Conservation (phyloP, 345 rosid genomes). For the Bruguiera parviflora region DNA sequence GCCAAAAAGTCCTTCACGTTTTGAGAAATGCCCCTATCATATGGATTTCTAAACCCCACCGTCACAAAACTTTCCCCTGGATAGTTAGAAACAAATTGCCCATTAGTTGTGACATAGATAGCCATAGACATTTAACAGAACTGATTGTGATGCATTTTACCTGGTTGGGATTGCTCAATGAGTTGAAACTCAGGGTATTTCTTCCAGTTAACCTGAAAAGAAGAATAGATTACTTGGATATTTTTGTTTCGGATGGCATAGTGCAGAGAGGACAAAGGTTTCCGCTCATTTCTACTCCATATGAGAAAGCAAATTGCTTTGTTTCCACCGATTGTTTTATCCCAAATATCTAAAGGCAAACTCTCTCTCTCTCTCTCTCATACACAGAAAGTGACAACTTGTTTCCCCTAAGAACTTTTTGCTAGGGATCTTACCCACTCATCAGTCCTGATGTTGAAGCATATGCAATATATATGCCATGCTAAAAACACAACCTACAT, state of each 20-base stretch:
- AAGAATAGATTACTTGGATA: neutral
- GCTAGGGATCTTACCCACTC: slow-evolving; percentile 57
- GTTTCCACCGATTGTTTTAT: neutral
- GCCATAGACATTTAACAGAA: neutral
- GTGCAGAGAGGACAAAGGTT: neutral
- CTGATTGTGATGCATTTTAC: slow-evolving; percentile 18
- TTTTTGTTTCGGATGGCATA: neutral
- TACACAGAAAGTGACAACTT: too few relatives aligned
- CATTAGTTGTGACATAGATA: neutral
- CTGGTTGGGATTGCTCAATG: slow-evolving; percentile 31
- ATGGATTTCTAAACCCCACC: slow-evolving; percentile 42
- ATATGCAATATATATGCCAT: slow-evolving; percentile 63
- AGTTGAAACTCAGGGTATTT: slow-evolving; percentile 58
- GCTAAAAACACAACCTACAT: slow-evolving; percentile 42
- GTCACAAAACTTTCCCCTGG: slow-evolving; percentile 32
- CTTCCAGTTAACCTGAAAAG: slow-evolving; percentile 55
- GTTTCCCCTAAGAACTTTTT: neutral
- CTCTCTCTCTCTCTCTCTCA: too few relatives aligned
- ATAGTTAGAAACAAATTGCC: neutral
- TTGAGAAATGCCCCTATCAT: slow-evolving; percentile 43
- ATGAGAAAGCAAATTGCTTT: neutral
- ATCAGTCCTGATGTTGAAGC: slow-evolving; percentile 61
- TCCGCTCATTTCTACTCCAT: neutral
- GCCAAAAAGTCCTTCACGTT: slow-evolving; percentile 42
- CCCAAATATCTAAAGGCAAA: too few relatives aligned